These are phyloP conservation scores for Stentor coeruleus DNA, from an alignment of 73 alveolate genomes.

Conservation along the genomic window DNA sequence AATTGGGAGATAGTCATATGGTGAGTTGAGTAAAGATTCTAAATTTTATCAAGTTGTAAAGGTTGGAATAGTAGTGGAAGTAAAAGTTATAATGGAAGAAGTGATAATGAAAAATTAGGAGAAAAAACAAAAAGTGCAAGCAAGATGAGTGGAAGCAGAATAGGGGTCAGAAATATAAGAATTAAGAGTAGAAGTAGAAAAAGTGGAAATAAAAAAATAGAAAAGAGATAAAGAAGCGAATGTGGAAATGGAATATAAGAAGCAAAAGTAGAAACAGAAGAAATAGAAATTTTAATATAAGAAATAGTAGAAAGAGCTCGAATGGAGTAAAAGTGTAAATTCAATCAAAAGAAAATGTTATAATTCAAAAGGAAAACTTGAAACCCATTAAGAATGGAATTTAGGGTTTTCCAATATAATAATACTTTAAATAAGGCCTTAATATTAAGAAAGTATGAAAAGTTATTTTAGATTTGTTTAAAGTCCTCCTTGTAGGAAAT, in stretches of 20 bases:
- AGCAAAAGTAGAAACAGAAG: neutral
- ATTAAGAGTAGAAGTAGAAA: neutral
- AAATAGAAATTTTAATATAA: neutral
- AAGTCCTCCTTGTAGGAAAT: too few species aligned
- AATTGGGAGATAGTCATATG: slow-evolving; percentile 12
- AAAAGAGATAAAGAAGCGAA: neutral
- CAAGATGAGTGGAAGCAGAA: neutral
- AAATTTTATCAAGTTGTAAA: neutral
- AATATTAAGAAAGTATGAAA: too few species aligned
- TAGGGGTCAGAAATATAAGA: neutral
- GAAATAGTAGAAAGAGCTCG: neutral
- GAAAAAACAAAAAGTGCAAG: neutral
- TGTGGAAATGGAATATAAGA: too few species aligned
- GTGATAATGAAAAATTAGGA: neutral
- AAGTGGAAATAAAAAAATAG: neutral
- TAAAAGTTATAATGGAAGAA: neutral
- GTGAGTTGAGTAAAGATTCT: neutral
- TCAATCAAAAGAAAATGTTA: neutral
- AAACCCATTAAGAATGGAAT: neutral
- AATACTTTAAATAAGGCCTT: too few species aligned
- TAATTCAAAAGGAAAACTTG: neutral
- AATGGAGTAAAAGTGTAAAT: neutral
- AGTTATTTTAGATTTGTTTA: too few species aligned
- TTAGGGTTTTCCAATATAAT: neutral
- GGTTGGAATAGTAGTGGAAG: neutral